Evolutionary conservation across 306 rosid genomes (phyloP), one percentile per base, ranked within the genome.

Genomic region (Oxytropis ochrocephala): DNA sequence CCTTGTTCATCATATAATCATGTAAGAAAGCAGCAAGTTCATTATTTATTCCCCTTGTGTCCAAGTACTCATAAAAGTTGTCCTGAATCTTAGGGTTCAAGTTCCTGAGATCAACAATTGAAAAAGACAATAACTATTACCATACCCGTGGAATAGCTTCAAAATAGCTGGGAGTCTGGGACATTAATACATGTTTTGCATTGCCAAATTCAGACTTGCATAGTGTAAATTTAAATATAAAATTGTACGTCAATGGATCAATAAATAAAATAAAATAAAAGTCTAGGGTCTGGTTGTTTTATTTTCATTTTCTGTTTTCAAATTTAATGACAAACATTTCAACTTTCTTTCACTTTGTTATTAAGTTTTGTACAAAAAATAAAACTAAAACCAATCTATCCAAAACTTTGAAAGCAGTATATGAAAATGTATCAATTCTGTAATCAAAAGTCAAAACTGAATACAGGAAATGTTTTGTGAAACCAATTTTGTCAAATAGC

Each of bases 1-100:
- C 94, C 82, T 93, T 94, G 89, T 90, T 90, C 90, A 67, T 75
- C 89, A 90, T 84, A 73, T 73, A 90, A 13, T 85, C 76, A 61
- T 87, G 95, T 84, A 94, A 82, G 82, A 94, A 94, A 60, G 11
- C 42, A 46, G 85, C 76, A 16, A 90, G 96, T 36, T 85, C 90
- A 65, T 81, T 69, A 67, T 86, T 80, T 69, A 93, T 75, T 44
- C 95, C 96, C 50, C 97, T 78, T 17, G 57, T 69, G 38, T 81
- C 86, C 74, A 93, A 79, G 84, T 83, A 93, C 73, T 84, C 79
- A 3, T 47, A 24, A 59, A 88, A 70, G 38, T 54, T 71, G 30
- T 71, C 78, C 75, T 83, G 94, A 67, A 88, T 59, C 62, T 80
- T 68, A 35, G 60, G 52, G 8, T 83, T 86, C 81, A 90, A 62